These are phyloP conservation scores for Nakaseomyces glabratus DNA, from an alignment of 1,139 yeast species.

Conservation along the genomic window DNA sequence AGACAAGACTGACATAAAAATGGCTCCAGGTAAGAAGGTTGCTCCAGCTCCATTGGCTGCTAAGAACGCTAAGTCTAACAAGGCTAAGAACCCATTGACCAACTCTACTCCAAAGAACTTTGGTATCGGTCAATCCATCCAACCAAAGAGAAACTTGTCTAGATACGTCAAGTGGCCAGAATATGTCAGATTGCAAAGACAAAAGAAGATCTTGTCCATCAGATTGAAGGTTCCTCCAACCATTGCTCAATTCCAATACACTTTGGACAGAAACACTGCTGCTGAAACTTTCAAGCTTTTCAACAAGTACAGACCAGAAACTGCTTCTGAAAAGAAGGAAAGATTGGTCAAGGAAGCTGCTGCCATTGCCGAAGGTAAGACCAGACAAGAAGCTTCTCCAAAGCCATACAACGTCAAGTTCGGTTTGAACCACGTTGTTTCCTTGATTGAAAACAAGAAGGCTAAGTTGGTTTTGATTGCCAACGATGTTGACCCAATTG, in stretches of 20 bases:
- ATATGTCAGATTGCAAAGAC: slow-evolving; percentile 94
- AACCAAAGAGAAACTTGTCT: slow-evolving; percentile 92
- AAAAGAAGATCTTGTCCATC: slow-evolving; percentile 86
- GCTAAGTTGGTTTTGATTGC: slow-evolving; percentile 94
- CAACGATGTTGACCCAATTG: slow-evolving; percentile 98
- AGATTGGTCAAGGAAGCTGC: slow-evolving; percentile 98
- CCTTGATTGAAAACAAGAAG: slow-evolving; percentile 95
- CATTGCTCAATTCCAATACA: slow-evolving; percentile 88
- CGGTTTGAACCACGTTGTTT: slow-evolving; percentile 97
- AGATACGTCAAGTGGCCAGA: slow-evolving; percentile 99
- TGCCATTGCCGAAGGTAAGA: slow-evolving; percentile 95
- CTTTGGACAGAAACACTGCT: slow-evolving; percentile 97
- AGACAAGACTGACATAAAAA: slow-evolving; percentile 15
- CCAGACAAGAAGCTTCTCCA: slow-evolving; percentile 89
- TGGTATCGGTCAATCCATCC: slow-evolving; percentile 92
- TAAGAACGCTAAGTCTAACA: slow-evolving; percentile 38
- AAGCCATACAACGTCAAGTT: slow-evolving; percentile 94
- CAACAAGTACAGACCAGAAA: slow-evolving; percentile 98
- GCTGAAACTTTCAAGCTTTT: slow-evolving; percentile 91
- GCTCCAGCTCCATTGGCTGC: slow-evolving; percentile 82
- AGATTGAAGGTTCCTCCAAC: slow-evolving; percentile 99
- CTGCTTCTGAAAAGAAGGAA: slow-evolving; percentile 94
- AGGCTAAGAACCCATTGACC: slow-evolving; percentile 62
- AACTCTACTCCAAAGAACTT: slow-evolving; percentile 87
- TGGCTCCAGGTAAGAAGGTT: slow-evolving; percentile 74